These are phyloP conservation scores for Ochromonas danica DNA, from an alignment of 108 stramenopile species.

Conservation along the genomic window DNA sequence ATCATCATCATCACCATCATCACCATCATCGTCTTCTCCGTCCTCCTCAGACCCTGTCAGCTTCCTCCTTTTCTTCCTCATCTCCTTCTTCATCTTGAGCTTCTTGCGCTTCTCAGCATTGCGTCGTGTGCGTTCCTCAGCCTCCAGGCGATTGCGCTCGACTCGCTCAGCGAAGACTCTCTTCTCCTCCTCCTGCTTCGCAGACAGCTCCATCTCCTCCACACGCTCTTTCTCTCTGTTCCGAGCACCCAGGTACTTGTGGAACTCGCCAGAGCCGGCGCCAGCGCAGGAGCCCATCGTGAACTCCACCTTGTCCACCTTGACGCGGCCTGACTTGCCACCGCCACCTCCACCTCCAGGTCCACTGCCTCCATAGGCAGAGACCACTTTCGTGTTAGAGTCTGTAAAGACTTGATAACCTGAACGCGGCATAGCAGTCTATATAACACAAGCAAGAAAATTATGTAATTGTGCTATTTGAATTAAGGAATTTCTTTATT, in stretches of 20 bases:
- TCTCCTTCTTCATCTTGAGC: neutral
- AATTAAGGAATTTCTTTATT: too few species aligned
- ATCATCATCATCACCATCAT: too few species aligned
- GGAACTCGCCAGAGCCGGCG: slow-evolving; percentile 11
- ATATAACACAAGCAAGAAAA: too few species aligned
- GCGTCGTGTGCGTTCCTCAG: slow-evolving; percentile 6
- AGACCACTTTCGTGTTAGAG: slow-evolving; percentile 31
- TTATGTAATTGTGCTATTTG: too few species aligned
- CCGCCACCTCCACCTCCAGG: neutral
- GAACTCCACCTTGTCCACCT: slow-evolving; percentile 12
- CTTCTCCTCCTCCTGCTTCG: slow-evolving; percentile 6
- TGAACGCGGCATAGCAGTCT: neutral
- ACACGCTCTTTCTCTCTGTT: slow-evolving; percentile 6
- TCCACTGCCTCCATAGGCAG: neutral
- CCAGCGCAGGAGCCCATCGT: neutral
- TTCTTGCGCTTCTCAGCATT: slow-evolving; percentile 4
- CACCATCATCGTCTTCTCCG: too few species aligned
- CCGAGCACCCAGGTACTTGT: neutral
- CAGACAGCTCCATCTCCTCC: slow-evolving; percentile 11
- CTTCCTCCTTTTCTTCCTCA: neutral
- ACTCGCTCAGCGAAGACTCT: neutral
- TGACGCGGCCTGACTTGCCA: neutral
- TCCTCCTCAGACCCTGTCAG: too few species aligned
- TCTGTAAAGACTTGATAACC: neutral
- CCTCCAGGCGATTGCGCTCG: neutral